Base-by-base conservation (phyloP, 768 basidiomycete species). In the Gautieria morchelliformis region DNA sequence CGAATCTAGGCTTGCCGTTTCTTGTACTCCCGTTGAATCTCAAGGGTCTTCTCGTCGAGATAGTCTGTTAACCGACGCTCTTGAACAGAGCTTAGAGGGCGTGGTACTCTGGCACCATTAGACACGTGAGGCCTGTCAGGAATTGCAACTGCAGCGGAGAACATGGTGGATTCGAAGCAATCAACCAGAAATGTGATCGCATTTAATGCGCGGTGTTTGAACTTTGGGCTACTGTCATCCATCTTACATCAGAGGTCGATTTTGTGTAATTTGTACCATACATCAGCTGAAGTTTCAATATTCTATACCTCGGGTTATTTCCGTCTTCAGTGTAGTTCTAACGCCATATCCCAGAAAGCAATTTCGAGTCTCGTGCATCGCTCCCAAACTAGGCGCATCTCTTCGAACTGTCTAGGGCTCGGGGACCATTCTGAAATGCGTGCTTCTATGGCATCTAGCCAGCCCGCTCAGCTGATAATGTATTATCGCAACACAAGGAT, bases 331-430 rank as follows among this genome's bases (percentile, higher is more conserved):
- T 37, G 9, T 14, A 37, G 14, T 14, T 37, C 35, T 14, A 37
- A 37, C 1, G 80, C 80, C 74, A 82, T 82, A 47, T 94, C 88
- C 93, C 93, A 97, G 67, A 95, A 95, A 0, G 77, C 81, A 62
- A 81, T 86, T 71, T 97, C 93, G 47, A 96, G 72, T 47, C 71
- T 68, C 0, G 88, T 83, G 64, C 89, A 90, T 54, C 78, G 79
- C 64, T 80, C 76, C 88, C 91, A 95, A 2, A 92, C 79, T 17
- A 70, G 64, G 50, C 73, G 70, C 80, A 92, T 88, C 64, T 88
- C 85, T 3, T 72, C 73, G 30, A 89, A 74, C 35, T 83, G 75
- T 15, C 59, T 63, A 0, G 72, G 66, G 0, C 85, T 87, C 0
- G 90, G 87, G 2, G 87, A 83, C 58, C 87, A 82, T 0, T 64